These are phyloP conservation scores for Lenwebbia sp. DNA, from an alignment of 345 rosid genomes.

Conservation along the genomic window DNA sequence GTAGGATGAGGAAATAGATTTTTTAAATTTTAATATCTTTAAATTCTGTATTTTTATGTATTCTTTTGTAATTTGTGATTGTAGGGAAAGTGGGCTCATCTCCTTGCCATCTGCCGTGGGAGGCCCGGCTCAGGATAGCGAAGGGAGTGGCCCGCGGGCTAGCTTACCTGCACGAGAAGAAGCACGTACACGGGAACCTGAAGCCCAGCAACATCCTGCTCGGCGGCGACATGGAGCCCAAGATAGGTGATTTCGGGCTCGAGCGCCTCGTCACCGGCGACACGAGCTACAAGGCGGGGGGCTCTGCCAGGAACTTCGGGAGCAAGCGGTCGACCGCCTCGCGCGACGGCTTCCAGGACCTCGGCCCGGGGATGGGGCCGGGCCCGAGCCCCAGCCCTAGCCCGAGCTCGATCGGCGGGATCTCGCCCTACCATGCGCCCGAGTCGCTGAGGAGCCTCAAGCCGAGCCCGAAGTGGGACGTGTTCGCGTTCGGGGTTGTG, in stretches of 20 bases:
- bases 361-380: conserved; percentile 29
- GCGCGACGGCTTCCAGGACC: conserved; percentile 51
- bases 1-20: neutral
- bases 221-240: conserved; percentile 71
- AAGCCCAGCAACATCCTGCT: conserved; percentile 84
- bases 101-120: conserved; percentile 81
- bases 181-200: conserved; percentile 76
- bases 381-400: conserved; percentile 68
- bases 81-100: conserved; percentile 86
- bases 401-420: conserved; percentile 48
- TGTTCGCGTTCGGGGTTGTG: conserved; percentile 71
- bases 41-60: neutral
- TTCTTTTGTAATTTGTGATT: neutral
- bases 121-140: conserved; percentile 67
- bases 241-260: conserved; percentile 79
- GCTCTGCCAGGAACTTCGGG: conserved; percentile 62
- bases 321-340: conserved; percentile 62
- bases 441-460: conserved; percentile 79
- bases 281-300: conserved; percentile 48
- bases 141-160: conserved; percentile 84
- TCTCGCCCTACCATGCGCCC: conserved; percentile 68
- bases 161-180: conserved; percentile 72
- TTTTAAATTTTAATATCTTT: neutral
- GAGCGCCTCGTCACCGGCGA: conserved; percentile 61
- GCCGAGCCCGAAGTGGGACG: conserved; percentile 89